Percentiles rank a stretch among this genome's conserved stretches.
These are phyloP conservation scores for Gracilaria gracilis DNA, from an alignment of 23 red algal species.

Conservation along the genomic window DNA sequence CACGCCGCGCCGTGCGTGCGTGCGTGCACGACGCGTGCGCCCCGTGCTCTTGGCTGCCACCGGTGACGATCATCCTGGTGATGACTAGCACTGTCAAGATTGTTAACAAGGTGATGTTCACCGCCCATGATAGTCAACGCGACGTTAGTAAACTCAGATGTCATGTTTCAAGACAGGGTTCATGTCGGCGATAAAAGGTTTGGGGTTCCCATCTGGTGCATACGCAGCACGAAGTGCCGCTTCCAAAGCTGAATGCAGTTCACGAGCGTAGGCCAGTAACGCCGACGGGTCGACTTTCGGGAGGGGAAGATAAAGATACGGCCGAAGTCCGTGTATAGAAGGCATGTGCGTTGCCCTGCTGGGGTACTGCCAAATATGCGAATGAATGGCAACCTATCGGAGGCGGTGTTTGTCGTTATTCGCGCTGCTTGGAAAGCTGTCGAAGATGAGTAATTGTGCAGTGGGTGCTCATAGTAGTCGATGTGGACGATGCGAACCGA, in stretches of 20 bases:
- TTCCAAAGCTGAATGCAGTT: background rate
- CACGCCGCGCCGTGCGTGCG: no score
- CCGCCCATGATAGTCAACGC: no score
- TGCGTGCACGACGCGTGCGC: no score
- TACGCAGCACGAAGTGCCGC: constrained; percentile 3
- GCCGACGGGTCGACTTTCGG: no score
- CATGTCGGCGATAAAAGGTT: no score
- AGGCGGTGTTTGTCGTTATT: background rate
- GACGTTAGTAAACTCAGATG: constrained; percentile 86
- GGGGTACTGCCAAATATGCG: constrained; percentile 93
- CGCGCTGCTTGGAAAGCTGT: constrained; percentile 60
- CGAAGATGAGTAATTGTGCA: constrained; percentile 47
- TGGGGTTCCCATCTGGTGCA: background rate
- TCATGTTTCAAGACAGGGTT: constrained; percentile 45
- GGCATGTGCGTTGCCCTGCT: constrained; percentile 73
- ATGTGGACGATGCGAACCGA: constrained; percentile 67
- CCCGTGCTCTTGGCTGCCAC: no score
- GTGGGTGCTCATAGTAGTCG: constrained; percentile 55
- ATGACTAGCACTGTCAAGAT: no score
- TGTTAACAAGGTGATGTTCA: no score
- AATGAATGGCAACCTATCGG: constrained; percentile 71
- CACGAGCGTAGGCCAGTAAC: no score
- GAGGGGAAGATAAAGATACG: no score
- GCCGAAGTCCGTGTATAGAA: constrained; percentile 88
- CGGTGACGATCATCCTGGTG: no score